Evolutionary conservation across 2,329 filamentous ascomycete species (phyloP).

Genomic region (Sphaerostilbella broomeana): DNA sequence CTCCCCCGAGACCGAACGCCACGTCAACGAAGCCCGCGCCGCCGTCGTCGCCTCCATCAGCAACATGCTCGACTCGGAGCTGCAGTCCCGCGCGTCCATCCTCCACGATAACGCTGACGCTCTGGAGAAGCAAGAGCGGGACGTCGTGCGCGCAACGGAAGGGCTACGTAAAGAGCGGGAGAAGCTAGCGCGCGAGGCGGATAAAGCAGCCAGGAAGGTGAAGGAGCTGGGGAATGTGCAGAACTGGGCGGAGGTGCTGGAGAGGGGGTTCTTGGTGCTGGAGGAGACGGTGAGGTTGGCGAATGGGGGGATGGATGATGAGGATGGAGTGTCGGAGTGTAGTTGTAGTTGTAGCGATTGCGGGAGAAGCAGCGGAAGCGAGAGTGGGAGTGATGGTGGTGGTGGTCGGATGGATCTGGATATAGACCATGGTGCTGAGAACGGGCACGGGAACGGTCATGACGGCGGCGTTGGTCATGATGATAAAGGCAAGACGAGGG

Average conservation of each 20-base stretch:
- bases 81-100: conserved; percentile 60
- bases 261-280: conserved; percentile 57
- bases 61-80: conserved; percentile 61
- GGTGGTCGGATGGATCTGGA: too few species aligned
- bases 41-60: conserved; percentile 59
- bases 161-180: conserved; percentile 57
- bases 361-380: conserved; percentile 21
- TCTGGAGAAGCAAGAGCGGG: conserved; percentile 60
- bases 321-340: conserved; percentile 11
- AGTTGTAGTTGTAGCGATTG: conserved; percentile 36
- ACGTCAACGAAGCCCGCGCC: conserved; percentile 50
- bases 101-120: conserved; percentile 63
- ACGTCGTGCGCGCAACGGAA: conserved; percentile 54
- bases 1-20: conserved; percentile 36
- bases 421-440: too few species aligned
- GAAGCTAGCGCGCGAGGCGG: conserved; percentile 57
- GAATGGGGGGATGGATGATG: conserved; percentile 25
- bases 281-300: conserved; percentile 59
- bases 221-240: conserved; percentile 79
- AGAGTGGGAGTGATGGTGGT: conserved; percentile 13
- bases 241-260: conserved; percentile 82
- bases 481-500: conserved; percentile 12
- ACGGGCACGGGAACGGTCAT: conserved; percentile 12
- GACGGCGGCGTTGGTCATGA: conserved; percentile 11
- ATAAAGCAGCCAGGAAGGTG: conserved; percentile 55